Percentiles rank a stretch among this genome's conserved stretches.
phyloP scores from a whole-genome alignment of 176 grass and related monocot species.

The Avena sativa region DNA sequence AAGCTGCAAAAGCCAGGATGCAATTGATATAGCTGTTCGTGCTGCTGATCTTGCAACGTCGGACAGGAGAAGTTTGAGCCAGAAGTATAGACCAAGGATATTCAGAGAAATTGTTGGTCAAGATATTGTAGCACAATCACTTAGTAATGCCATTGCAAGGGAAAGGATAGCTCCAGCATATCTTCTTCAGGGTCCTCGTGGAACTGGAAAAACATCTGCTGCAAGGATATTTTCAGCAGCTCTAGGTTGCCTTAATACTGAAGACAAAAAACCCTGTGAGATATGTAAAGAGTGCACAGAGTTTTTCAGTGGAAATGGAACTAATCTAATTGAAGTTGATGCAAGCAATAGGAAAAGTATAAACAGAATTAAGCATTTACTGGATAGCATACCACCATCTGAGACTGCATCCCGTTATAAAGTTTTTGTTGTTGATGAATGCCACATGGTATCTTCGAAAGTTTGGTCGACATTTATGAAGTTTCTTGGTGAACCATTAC shows the following conservation, averaged over 20 bases:
- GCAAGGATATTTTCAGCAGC: slow-evolving; percentile 79
- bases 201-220: slow-evolving; percentile 87
- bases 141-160: slow-evolving; percentile 74
- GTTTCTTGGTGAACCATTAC: slow-evolving; percentile 65
- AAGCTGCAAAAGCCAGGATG: slow-evolving; percentile 85
- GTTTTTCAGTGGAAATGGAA: slow-evolving; percentile 26
- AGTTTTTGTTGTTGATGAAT: no score
- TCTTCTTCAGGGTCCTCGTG: slow-evolving; percentile 92
- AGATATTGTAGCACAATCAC: slow-evolving; percentile 78
- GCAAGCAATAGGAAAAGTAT: slow-evolving; percentile 72
- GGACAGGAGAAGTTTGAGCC: slow-evolving; percentile 42
- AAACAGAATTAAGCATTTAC: slow-evolving; percentile 56
- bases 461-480: slow-evolving; percentile 71
- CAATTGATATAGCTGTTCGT: slow-evolving; percentile 40
- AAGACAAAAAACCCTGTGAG: slow-evolving; percentile 80
- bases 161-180: slow-evolving; percentile 86
- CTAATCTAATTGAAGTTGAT: slow-evolving; percentile 71
- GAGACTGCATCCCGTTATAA: no score
- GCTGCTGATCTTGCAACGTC: slow-evolving; percentile 37
- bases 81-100: no score
- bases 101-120: slow-evolving; percentile 23
- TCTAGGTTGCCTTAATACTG: slow-evolving; percentile 61
- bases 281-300: slow-evolving; percentile 70
- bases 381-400: no score
- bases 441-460: slow-evolving; percentile 40